These are phyloP conservation scores for Colletotrichum somersetense DNA, from an alignment of 2,329 filamentous ascomycete species.

Conservation along the genomic window DNA sequence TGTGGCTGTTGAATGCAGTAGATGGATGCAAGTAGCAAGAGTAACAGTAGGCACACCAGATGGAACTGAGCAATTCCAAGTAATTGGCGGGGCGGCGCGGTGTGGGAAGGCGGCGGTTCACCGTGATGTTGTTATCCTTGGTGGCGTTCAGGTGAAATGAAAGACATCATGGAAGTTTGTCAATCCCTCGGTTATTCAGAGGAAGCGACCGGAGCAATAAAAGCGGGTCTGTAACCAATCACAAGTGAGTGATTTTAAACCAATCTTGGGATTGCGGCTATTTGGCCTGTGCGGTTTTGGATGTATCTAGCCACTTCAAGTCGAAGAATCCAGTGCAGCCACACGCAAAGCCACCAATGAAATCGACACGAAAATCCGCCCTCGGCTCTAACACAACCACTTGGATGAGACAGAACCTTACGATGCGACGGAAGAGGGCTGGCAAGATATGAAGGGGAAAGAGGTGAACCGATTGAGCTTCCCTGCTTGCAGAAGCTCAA, in stretches of 20 bases:
- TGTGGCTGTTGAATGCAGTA: slow-evolving; percentile 46
- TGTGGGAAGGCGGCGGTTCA: slow-evolving; percentile 27
- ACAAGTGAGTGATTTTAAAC: slow-evolving; percentile 14
- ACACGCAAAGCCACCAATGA: too few species aligned
- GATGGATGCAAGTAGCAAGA: background rate
- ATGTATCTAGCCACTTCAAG: too few species aligned
- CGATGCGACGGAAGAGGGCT: too few species aligned
- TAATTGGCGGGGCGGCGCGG: slow-evolving; percentile 21
- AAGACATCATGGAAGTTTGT: slow-evolving; percentile 37
- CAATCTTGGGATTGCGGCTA: background rate
- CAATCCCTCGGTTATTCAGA: slow-evolving; percentile 25
- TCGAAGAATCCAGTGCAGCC: too few species aligned
- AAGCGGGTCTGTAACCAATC: background rate
- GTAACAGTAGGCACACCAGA: slow-evolving; percentile 10
- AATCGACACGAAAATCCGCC: too few species aligned
- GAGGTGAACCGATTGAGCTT: too few species aligned
- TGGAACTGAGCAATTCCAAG: slow-evolving; percentile 11
- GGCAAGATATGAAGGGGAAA: too few species aligned
- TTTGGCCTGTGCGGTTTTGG: too few species aligned
- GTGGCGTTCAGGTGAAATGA: slow-evolving; percentile 34
- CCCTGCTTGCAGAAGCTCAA: too few species aligned
- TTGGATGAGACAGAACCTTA: too few species aligned
- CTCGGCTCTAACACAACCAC: too few species aligned
- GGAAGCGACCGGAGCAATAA: slow-evolving; percentile 16
- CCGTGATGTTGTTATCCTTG: slow-evolving; percentile 23